phyloP scores from a whole-genome alignment of 2,329 filamentous ascomycete species.

The Endothia cerciana region DNA sequence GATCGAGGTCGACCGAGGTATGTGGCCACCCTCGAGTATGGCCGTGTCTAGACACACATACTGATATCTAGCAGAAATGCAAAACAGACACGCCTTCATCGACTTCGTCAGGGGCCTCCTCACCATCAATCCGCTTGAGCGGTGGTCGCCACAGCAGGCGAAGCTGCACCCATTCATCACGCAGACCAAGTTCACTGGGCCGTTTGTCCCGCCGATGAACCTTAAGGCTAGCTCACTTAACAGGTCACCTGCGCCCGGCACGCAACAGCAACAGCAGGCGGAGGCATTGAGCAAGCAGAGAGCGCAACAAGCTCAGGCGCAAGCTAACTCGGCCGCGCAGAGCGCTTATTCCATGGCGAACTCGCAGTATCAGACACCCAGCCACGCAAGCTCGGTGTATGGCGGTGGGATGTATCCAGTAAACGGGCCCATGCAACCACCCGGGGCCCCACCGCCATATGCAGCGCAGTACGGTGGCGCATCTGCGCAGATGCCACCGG shows the following conservation, averaged over 20 bases:
- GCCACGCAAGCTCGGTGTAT: constrained; percentile 27
- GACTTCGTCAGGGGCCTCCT: constrained; percentile 94
- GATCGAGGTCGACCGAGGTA: constrained; percentile 93
- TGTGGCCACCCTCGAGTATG: constrained; percentile 32
- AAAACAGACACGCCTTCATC: constrained; percentile 95
- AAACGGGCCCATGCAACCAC: constrained; percentile 21
- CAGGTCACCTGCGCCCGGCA: constrained; percentile 87
- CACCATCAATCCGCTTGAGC: constrained; percentile 92
- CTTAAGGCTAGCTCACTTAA: constrained; percentile 84
- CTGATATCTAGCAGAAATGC: constrained; percentile 75
- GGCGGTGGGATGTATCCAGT: constrained; percentile 66
- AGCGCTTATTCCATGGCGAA: constrained; percentile 63
- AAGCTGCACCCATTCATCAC: constrained; percentile 98
- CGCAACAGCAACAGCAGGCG: constrained; percentile 93
- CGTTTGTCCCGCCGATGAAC: constrained; percentile 97
- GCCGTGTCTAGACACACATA: not conserved
- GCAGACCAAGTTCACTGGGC: constrained; percentile 94
- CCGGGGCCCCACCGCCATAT: constrained; percentile 77
- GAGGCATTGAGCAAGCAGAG: constrained; percentile 93
- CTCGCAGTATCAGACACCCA: constrained; percentile 53
- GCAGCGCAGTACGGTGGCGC: constrained; percentile 57
- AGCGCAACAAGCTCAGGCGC: constrained; percentile 71
- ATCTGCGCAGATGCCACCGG: constrained; percentile 66
- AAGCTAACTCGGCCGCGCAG: constrained; percentile 70
- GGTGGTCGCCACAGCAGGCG: constrained; percentile 97